Evolutionary conservation across 2,329 filamentous ascomycete genomes (phyloP).

Genomic region (Botrytis paeoniae): DNA sequence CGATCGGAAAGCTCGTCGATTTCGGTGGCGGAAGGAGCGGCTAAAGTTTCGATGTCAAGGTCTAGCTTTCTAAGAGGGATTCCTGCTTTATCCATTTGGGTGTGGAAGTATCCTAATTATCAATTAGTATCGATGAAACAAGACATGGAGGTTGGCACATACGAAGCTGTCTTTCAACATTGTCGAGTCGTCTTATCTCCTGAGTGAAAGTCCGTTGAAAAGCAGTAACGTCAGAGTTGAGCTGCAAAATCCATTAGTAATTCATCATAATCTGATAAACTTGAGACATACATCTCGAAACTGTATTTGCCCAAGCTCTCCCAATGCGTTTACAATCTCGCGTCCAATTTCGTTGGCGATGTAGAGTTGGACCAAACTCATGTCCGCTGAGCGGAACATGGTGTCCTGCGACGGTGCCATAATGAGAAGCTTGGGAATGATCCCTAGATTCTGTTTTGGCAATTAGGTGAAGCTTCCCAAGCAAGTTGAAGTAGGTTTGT

Average conservation of each 20-base stretch:
- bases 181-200: slow-evolving; percentile 94
- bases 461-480: slow-evolving; percentile 23
- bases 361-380: slow-evolving; percentile 99
- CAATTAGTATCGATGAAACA: slow-evolving; percentile 22
- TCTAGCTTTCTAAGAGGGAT: slow-evolving; percentile 87
- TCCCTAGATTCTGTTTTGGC: slow-evolving; percentile 26
- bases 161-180: slow-evolving; percentile 96
- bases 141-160: slow-evolving; percentile 44
- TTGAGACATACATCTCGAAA: slow-evolving; percentile 76
- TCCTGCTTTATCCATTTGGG: slow-evolving; percentile 90
- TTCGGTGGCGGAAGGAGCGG: slow-evolving; percentile 85
- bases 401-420: slow-evolving; percentile 77
- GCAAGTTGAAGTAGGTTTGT: slow-evolving; percentile 6
- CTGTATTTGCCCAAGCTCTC: slow-evolving; percentile 93
- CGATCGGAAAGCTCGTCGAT: slow-evolving; percentile 95
- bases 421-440: slow-evolving; percentile 27
- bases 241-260: slow-evolving; percentile 49
- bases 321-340: slow-evolving; percentile 93
- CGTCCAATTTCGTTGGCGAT: slow-evolving; percentile 98
- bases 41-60: slow-evolving; percentile 82
- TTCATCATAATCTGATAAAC: background rate
- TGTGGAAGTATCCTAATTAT: slow-evolving; percentile 77
- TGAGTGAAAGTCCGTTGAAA: slow-evolving; percentile 98
- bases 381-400: slow-evolving; percentile 99
- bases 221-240: slow-evolving; percentile 88